Evolutionary conservation across 1,139 yeast species (phyloP).

Genomic region (Debaryomyces subglobosus): DNA sequence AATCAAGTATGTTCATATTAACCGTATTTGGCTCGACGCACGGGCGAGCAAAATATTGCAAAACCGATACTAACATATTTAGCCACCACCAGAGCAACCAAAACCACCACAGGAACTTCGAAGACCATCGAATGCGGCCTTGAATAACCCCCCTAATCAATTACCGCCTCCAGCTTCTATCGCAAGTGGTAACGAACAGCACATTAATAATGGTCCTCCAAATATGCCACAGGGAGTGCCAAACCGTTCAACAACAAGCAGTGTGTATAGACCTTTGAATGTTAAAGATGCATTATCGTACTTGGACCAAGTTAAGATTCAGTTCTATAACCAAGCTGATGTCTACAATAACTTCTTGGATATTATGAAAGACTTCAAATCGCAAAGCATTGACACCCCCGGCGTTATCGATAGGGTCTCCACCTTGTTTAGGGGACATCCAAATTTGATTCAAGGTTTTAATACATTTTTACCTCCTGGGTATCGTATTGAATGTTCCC

Average conservation of each 20-base stretch:
- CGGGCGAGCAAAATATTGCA: slow-evolving; percentile 6
- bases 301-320: slow-evolving; percentile 92
- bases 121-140: slow-evolving; percentile 28
- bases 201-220: slow-evolving; percentile 17
- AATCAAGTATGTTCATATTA: slow-evolving; percentile 36
- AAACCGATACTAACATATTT: slow-evolving; percentile 11
- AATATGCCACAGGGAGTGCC: slow-evolving; percentile 40
- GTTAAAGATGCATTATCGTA: slow-evolving; percentile 96
- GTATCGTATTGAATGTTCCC: slow-evolving; percentile 88
- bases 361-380: slow-evolving; percentile 97
- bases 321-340: slow-evolving; percentile 89
- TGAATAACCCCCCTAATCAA: slow-evolving; percentile 23
- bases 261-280: slow-evolving; percentile 81
- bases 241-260: slow-evolving; percentile 46
- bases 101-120: slow-evolving; percentile 30
- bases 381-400: slow-evolving; percentile 95
- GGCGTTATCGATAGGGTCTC: slow-evolving; percentile 97
- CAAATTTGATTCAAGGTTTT: slow-evolving; percentile 91
- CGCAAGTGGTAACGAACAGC: slow-evolving; percentile 14
- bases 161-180: slow-evolving; percentile 30
- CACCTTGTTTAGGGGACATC: slow-evolving; percentile 87
- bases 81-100: slow-evolving; percentile 24
- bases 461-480: slow-evolving; percentile 98
- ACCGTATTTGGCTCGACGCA: not conserved
- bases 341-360: slow-evolving; percentile 95